Evolutionary conservation across 2,329 filamentous ascomycete species (phyloP).

Genomic region (Biscogniauxia mediterranea): DNA sequence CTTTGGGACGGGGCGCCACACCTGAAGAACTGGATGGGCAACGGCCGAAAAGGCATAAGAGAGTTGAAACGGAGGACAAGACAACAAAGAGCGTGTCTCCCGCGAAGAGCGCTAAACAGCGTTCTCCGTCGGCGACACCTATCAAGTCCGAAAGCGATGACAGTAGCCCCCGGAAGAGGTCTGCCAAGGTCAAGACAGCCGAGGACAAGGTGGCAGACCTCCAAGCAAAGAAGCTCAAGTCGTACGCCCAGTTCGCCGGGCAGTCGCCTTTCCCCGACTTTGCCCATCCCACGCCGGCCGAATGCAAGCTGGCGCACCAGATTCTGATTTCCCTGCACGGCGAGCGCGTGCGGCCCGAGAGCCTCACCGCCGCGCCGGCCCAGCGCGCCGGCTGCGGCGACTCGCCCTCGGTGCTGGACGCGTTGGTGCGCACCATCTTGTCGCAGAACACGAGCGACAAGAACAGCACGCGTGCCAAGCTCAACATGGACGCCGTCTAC

Average conservation of each 20-base stretch:
- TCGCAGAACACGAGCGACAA: constrained; percentile 52
- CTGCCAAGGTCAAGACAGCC: constrained; percentile 8
- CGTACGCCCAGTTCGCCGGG: constrained; percentile 37
- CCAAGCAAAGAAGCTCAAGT: constrained; percentile 43
- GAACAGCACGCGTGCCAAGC: constrained; percentile 60
- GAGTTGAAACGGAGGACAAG: constrained; percentile 1
- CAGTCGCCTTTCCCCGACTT: constrained; percentile 67
- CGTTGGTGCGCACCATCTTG: constrained; percentile 50
- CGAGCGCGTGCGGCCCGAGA: constrained; percentile 57
- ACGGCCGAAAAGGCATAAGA: constrained; percentile 5
- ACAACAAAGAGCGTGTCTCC: constrained; percentile 4
- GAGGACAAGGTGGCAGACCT: constrained; percentile 29
- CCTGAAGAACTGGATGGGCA: not conserved
- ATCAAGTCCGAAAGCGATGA: constrained; percentile 2
- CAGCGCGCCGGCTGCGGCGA: constrained; percentile 62
- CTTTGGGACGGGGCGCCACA: not conserved
- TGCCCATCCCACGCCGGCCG: constrained; percentile 60
- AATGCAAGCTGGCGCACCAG: constrained; percentile 66
- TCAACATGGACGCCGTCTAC: constrained; percentile 45
- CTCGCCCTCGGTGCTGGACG: constrained; percentile 50
- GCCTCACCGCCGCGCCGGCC: constrained; percentile 54
- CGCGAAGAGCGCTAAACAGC: constrained; percentile 5
- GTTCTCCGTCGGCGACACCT: constrained; percentile 1
- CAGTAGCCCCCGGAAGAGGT: not conserved
- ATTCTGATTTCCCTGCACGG: constrained; percentile 67